Evolutionary conservation across 2,329 filamentous ascomycete species (phyloP), one percentile per base, ranked within the genome.

Genomic region (Colletotrichum liaoningense): DNA sequence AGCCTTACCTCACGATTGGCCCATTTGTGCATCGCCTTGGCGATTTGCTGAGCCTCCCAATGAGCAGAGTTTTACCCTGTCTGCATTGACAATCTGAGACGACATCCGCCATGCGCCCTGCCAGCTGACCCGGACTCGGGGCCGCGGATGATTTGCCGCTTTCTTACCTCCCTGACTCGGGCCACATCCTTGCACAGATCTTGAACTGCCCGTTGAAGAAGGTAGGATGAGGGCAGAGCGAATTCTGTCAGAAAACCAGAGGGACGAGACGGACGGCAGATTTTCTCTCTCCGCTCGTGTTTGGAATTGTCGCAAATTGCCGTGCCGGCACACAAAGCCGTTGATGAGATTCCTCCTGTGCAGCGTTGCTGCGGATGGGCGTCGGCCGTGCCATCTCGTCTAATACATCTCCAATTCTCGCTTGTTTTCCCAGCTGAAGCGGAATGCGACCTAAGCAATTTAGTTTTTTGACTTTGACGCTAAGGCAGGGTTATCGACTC

Each of bases 41-140:
- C 70, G 55, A 46, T 63, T 26, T 49, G 24, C 30, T 55, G 30
- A 59, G 33, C 52, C 30, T 57, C 63, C 42, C 12, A 62, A 56
- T 24, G 28, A 52, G 63, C 11, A 64, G 59, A 55, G 19, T 26
- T 22, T 12, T 65, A 26, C 55, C 70, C 60, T 65, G 59, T 69
- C 35, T 22, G 66, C 70, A 70, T 70, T 69, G 70, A 69, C 42
- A 28, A 11, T 49, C 59, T 65, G 55, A 65, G 66, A 73, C 55
- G 33, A 70, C 59, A 24, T 65, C 42, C 46, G 46, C 70, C 49
- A 59, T 70, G 70, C 59, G 54, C 22, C 30, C 59, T 64, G 42
- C 55, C 70, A 70, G 59, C 54, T 69, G 66, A 42, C 66, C 54
- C 30, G 54, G 59, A 24, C 12, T 49, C 57, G 52, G 49, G 52